Evolutionary conservation across 306 rosid genomes (phyloP).

Genomic region (Herpetospermum pedunculosum): DNA sequence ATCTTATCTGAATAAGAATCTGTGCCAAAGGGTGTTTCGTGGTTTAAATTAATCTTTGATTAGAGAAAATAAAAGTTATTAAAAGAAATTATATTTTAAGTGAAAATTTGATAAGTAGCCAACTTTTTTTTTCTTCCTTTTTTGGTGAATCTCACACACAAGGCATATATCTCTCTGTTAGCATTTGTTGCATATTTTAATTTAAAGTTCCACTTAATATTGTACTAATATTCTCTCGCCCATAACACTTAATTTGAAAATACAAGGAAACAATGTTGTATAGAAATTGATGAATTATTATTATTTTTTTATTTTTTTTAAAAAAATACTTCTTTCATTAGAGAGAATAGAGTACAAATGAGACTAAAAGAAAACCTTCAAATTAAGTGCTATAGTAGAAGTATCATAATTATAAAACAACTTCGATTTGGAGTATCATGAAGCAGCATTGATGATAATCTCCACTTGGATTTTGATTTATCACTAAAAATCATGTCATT

Average conservation of each 20-base stretch:
- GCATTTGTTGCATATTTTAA: background rate
- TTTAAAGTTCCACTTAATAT: background rate
- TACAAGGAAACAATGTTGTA: background rate
- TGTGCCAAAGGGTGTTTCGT: conserved; percentile 1
- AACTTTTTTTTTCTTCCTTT: background rate
- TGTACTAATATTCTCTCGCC: background rate
- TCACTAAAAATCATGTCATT: too few relatives aligned
- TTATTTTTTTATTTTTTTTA: too few relatives aligned
- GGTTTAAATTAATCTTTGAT: background rate
- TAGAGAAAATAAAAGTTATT: background rate
- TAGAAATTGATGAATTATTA: too few relatives aligned
- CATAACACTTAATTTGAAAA: background rate
- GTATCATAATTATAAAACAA: too few relatives aligned
- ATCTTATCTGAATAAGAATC: conserved; percentile 5
- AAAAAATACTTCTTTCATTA: too few relatives aligned
- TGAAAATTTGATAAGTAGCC: background rate
- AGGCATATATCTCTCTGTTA: background rate
- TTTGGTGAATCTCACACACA: background rate
- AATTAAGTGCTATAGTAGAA: too few relatives aligned
- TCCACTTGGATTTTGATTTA: too few relatives aligned
- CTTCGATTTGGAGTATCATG: too few relatives aligned
- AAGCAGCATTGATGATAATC: too few relatives aligned
- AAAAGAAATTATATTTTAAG: background rate
- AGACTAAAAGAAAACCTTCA: too few relatives aligned
- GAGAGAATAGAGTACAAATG: too few relatives aligned